Evolutionary conservation across 139 green algal genomes (phyloP), one percentile per base, ranked within the genome.

Genomic region (Asterochloris erici): DNA sequence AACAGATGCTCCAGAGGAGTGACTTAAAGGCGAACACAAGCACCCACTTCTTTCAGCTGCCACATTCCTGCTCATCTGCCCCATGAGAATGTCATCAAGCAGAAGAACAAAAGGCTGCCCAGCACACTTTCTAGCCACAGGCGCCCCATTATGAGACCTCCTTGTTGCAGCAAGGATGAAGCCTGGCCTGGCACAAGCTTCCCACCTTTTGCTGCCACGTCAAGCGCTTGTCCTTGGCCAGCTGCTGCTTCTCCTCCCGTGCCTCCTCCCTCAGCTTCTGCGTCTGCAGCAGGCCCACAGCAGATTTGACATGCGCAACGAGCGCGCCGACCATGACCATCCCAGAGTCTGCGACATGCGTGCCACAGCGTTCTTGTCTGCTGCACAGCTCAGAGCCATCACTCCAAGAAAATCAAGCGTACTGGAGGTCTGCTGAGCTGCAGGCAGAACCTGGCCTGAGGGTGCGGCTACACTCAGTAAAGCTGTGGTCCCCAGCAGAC

Each of bases 201-300:
- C 81, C 9, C 24, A 89, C 89, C 85, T 92, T 91, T 27, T 94
- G 89, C 47, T 90, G 86, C 21, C 87, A 92, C 14, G 71, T 88
- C 4, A 89, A 78, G 60, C 76, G 68, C 74, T 84, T 87, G 28
- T 89, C 80, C 10, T 79, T 61, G 23, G 84, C 81, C 68, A 87
- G 28, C 21, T 78, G 61, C 14, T 73, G 76, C 60, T 87, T 78
- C 74, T 94, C 91, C 60, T 84, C 54, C 10, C 69, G 66, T 0
- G 73, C 74, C 68, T 87, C 88, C 12, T 90, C 78, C 19, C 83
- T 83, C 21, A 90, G 63, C 63, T 84, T 24, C 0, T 78, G 75
- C 21, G 27, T 29, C 75, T 81, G 76, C 68, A 78, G 23, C 21
- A 4, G 17, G 29, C 29, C 73, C 15, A n/a, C 10, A 60, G 0